Evolutionary conservation across 169 alveolate genomes (phyloP).

Genomic region (Cryptosporidium sp.): DNA sequence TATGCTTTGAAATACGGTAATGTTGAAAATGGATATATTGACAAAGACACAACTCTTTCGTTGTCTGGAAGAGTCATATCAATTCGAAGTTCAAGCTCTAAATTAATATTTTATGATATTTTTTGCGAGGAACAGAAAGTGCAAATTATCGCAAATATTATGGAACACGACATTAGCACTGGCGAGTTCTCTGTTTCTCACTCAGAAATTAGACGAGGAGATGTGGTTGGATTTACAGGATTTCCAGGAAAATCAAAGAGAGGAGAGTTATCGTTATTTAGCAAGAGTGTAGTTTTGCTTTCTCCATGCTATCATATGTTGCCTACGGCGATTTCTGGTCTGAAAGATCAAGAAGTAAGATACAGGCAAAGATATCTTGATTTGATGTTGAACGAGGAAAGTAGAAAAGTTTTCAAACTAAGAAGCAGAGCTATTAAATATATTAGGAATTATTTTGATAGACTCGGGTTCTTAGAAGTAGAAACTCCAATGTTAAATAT

Average conservation of each 20-base stretch:
- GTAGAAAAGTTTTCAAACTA: conserved; percentile 88
- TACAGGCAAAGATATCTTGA: conserved; percentile 97
- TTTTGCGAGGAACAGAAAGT: conserved; percentile 89
- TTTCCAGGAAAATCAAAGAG: conserved; percentile 92
- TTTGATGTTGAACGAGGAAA: conserved; percentile 91
- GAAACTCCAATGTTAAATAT: conserved; percentile 99
- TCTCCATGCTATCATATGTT: conserved; percentile 97
- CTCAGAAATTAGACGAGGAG: conserved; percentile 88
- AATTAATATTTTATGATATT: conserved; percentile 91
- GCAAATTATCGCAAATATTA: conserved; percentile 88
- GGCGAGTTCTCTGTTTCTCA: conserved; percentile 84
- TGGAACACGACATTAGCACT: conserved; percentile 82
- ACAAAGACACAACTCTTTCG: conserved; percentile 84
- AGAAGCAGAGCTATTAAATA: conserved; percentile 87
- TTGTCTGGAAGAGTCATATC: conserved; percentile 93
- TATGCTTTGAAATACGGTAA: conserved; percentile 88
- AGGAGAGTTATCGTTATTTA: conserved; percentile 97
- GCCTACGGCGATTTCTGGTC: conserved; percentile 94
- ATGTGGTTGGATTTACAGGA: conserved; percentile 91
- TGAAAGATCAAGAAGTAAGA: conserved; percentile 94
- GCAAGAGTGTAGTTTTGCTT: conserved; percentile 87
- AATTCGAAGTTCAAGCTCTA: conserved; percentile 90
- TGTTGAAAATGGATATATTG: conserved; percentile 89
- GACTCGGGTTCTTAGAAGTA: conserved; percentile 96
- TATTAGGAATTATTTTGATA: conserved; percentile 86